Percentiles rank a stretch among this genome's conserved stretches.
These are phyloP conservation scores for Coemansia sp. DNA, from an alignment of 192 early-diverging fungal species.

Conservation along the genomic window DNA sequence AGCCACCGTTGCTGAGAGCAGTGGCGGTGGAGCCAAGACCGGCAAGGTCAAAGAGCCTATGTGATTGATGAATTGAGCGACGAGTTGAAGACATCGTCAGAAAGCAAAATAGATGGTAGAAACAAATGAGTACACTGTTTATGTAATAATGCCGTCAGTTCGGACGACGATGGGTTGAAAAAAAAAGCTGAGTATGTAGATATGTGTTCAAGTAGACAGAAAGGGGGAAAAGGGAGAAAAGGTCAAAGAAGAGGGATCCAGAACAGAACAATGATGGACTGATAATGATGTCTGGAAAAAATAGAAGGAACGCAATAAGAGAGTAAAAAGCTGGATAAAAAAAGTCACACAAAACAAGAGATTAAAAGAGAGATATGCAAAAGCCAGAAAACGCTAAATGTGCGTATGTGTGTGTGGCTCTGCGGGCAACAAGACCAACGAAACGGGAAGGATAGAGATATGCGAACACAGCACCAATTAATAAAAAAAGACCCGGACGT, in stretches of 20 bases:
- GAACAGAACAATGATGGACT: slow-evolving; percentile 2
- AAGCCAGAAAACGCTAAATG: background rate
- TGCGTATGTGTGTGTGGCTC: slow-evolving; percentile 2
- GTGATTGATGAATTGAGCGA: slow-evolving; percentile 4
- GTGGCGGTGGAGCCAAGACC: slow-evolving; percentile 24
- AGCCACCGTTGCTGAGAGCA: slow-evolving; percentile 5
- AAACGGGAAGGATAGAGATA: background rate
- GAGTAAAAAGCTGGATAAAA: background rate
- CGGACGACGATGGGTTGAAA: background rate
- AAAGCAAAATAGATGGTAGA: background rate
- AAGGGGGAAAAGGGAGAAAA: background rate
- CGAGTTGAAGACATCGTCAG: slow-evolving; percentile 10
- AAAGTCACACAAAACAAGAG: background rate
- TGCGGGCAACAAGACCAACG: background rate
- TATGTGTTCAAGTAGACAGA: no score
- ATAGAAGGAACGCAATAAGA: background rate
- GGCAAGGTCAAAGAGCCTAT: slow-evolving; percentile 43
- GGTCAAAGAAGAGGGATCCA: background rate
- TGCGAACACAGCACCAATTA: background rate
- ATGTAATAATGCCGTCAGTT: background rate
- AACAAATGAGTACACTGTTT: background rate
- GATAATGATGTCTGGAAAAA: background rate
- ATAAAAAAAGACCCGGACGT: background rate
- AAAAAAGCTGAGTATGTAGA: background rate
- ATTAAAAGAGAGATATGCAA: background rate